phyloP scores from a whole-genome alignment of 1,284 basidiomycete species.

The Tilletia indica region DNA sequence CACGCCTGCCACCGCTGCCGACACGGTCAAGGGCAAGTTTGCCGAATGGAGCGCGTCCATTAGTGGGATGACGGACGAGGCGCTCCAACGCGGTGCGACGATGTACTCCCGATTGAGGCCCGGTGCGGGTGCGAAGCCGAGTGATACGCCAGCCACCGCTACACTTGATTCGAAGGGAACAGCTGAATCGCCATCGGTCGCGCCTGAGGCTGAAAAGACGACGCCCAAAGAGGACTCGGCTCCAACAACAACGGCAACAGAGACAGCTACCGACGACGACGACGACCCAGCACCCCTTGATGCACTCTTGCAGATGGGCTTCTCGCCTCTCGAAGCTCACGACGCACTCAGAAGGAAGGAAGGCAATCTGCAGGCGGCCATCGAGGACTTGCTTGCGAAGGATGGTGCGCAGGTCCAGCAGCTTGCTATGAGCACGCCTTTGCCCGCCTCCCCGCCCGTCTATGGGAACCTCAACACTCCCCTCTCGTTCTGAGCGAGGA shows the following conservation, averaged over 20 bases:
- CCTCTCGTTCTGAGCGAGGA: background rate
- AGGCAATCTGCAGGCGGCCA: conserved; percentile 12
- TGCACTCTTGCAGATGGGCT: conserved; percentile 20
- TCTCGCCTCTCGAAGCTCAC: conserved; percentile 14
- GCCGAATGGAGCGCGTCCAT: background rate
- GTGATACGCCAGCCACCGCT: background rate
- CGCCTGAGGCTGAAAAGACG: background rate
- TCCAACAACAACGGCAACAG: background rate
- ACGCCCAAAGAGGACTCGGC: background rate
- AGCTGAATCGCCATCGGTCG: background rate
- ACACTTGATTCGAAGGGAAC: background rate
- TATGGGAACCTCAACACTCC: background rate
- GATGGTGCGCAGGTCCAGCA: background rate
- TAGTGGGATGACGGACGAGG: conserved; percentile 5
- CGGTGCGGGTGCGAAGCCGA: background rate
- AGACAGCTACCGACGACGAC: background rate
- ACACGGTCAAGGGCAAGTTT: conserved; percentile 1
- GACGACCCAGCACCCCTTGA: background rate
- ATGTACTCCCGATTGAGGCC: conserved; percentile 3
- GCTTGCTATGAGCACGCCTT: background rate
- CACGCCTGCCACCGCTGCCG: background rate
- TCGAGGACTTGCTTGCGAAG: conserved; percentile 11
- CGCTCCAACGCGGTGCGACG: background rate
- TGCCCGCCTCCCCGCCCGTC: conserved; percentile 1
- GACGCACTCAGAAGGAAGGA: background rate